Base-by-base conservation (phyloP, 768 basidiomycete species). In the Phaeolepiota aurea region DNA sequence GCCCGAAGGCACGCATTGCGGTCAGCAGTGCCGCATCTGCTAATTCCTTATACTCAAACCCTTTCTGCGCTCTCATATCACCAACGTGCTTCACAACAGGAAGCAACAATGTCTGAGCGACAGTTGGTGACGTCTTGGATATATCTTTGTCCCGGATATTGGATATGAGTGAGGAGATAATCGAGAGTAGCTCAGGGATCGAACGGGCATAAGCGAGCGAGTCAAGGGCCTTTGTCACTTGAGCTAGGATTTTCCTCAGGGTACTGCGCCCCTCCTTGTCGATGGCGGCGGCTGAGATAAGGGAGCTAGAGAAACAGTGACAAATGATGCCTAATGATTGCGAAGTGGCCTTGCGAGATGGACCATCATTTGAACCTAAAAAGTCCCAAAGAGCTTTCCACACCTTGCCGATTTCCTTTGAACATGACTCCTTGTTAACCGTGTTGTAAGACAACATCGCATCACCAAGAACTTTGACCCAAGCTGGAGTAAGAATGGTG, bases 31-130 rank as follows among this genome's bases (percentile, higher is more conserved):
- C 79, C 7, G 64, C 65, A 55, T 99, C 94, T 11, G 82, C 90
- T 14, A 76, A 78, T 54, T 93, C 92, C 57, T 89, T 92, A 61
- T 86, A 75, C 58, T 96, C 91, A 52, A 98, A 99, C 1, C 71
- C 78, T 59, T 85, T 89, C 51, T 83, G 71, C 18, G 75, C 67
- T 41, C 94, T 66, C 40, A 94, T 62, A 22, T 84, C 80, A 4
- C 79, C 87, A 16, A 94, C 68, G 43, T 77, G 76, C 44, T 71
- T 60, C 32, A 97, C 71, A 30, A 92, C 54, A 28, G 80, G 77
- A 38, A 84, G 55, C 20, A 93, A 64, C 3, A 96, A 65, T 14
- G 61, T 54, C 55, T 92, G 83, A 3, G 87, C 80, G 14, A 82
- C 82, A 19, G 79, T 72, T 16, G 64, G 61, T 10, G 70, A 54